Base-by-base conservation (phyloP, 257 asterid genomes). In the Przewalskia tangutica region DNA sequence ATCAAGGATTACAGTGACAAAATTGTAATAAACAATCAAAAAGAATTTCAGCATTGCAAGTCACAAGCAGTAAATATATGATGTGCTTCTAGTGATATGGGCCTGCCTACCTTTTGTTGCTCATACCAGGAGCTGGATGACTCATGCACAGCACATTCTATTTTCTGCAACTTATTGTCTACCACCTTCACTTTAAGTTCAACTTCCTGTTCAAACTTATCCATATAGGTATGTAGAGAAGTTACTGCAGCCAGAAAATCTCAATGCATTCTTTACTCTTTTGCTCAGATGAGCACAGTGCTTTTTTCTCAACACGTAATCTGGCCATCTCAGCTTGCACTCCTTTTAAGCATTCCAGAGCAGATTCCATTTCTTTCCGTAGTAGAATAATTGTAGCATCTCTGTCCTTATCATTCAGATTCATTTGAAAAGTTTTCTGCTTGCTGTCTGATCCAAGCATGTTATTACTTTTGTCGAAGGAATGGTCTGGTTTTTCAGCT, bases 301-400 rank as follows among this genome's bases (percentile, higher is more conserved):
- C 89, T 76, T 92, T 91, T 87, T 91, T 94, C 90, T 91, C 98
- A 53, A 40, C 58, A 12, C 58, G 84, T 88, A 94, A 77, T 81
- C 64, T 85, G 78, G 85, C 90, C 91, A 95, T 91, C 91, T 94
- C 94, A 50, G 87, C 84, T 86, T 91, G 89, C 89, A 95, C 89
- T 67, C 84, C 91, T 87, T 94, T 86, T 83, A 94, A 89, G 87
- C 91, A 90, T 83, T 85, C 85, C 62, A 92, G 91, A 77, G 97
- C 94, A 83, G 85, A 86, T 88, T 90, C 94, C 51, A 92, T 85
- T 90, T 93, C 98, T 83, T 88, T 90, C 88, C 88, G 90, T 83
- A 93, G 87, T 83, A 88, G 94, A 86, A 83, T 46, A 84, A 90
- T 87, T 62, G 93, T 87, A 75, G 88, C 83, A 58, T 95, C 92